These are phyloP conservation scores for Neodidymelliopsis sp. DNA, from an alignment of 2,329 filamentous ascomycete genomes.

Conservation along the genomic window DNA sequence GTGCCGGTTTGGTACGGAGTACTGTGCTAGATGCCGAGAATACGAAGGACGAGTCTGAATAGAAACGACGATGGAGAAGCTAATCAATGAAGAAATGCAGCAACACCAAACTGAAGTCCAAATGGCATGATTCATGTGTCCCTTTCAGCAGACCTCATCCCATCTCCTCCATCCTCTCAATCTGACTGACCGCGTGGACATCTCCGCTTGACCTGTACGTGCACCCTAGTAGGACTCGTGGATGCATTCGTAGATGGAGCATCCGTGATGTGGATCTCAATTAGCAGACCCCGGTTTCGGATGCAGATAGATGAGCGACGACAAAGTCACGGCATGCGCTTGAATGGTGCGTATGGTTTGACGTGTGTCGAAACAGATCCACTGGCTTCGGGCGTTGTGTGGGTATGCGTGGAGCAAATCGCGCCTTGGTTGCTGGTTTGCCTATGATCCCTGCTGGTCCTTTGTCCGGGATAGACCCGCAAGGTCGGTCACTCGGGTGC, in stretches of 20 bases:
- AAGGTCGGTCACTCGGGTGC: background rate
- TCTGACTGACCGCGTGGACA: constrained; percentile 9
- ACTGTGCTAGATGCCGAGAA: background rate
- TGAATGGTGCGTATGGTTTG: background rate
- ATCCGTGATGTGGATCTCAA: constrained; percentile 12
- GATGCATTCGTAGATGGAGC: constrained; percentile 2
- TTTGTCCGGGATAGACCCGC: background rate
- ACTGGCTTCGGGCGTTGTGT: constrained; percentile 1
- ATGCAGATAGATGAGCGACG: constrained; percentile 11
- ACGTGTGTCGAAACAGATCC: constrained; percentile 8
- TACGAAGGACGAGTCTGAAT: background rate
- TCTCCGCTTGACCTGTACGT: background rate
- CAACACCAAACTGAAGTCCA: background rate
- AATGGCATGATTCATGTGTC: background rate
- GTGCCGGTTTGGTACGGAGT: background rate
- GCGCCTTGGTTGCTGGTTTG: no score
- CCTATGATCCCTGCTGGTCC: background rate
- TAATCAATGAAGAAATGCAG: background rate
- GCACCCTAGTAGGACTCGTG: constrained; percentile 3
- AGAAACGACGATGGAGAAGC: background rate
- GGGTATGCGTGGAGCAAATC: background rate
- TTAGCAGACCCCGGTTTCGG: constrained; percentile 14
- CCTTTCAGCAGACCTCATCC: background rate
- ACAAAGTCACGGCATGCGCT: background rate
- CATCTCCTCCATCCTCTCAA: background rate